A percentile compares a stretch with the other conserved stretches of the same genome.
These are phyloP conservation scores for Gastrolobium bilobum DNA, from an alignment of 306 rosid genomes.

Conservation along the genomic window DNA sequence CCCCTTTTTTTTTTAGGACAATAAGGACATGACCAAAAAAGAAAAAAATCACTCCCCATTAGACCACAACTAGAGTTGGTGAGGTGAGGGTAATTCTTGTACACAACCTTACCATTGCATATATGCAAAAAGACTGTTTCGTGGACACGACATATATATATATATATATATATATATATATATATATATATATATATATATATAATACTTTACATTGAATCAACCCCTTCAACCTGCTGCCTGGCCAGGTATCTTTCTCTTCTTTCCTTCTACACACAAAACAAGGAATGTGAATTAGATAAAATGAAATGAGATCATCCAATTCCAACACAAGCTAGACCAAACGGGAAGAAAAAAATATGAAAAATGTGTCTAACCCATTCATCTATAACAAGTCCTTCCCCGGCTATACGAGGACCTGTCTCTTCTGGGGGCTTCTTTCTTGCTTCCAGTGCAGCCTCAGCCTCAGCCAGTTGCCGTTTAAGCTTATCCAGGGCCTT, in stretches of 20 bases:
- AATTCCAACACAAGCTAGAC: not conserved
- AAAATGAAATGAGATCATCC: constrained; percentile 17
- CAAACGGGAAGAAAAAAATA: constrained; percentile 28
- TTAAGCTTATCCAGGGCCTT: constrained; percentile 82
- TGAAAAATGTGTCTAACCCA: constrained; percentile 67
- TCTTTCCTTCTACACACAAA: constrained; percentile 75
- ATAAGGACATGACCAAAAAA: constrained; percentile 24
- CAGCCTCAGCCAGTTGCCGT: constrained; percentile 84
- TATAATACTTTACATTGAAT: constrained; percentile 63
- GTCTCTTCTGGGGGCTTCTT: constrained; percentile 78
- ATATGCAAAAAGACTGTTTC: too few species aligned
- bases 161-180: not conserved
- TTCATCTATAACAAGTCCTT: constrained; percentile 92
- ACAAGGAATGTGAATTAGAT: constrained; percentile 1
- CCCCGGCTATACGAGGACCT: constrained; percentile 73
- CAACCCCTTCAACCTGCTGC: constrained; percentile 82
- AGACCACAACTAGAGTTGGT: too few species aligned
- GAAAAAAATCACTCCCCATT: not conserved
- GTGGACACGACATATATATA: too few species aligned
- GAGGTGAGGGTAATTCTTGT: too few species aligned
- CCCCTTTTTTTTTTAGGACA: constrained; percentile 13
- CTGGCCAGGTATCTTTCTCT: constrained; percentile 89
- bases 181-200: too few species aligned
- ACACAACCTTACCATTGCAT: too few species aligned
- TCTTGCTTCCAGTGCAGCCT: constrained; percentile 74